These are phyloP conservation scores for Irpex sp. DNA, from an alignment of 1,284 basidiomycete genomes.

Conservation along the genomic window DNA sequence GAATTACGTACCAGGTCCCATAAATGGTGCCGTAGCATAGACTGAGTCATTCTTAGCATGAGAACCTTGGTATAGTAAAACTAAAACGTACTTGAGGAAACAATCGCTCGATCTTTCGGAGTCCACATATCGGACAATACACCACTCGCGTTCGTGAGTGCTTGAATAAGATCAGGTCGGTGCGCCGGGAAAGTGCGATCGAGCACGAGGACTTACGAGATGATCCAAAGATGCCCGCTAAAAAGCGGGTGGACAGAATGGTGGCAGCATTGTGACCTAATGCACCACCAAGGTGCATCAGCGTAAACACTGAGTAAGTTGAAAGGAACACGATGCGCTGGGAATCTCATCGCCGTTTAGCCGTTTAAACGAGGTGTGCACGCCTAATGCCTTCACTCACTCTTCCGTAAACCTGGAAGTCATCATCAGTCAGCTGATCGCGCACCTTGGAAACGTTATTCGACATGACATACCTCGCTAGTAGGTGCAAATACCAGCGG, in stretches of 20 bases:
- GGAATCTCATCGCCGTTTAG: not conserved
- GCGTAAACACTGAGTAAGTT: constrained; percentile 53
- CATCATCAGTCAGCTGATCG: not conserved
- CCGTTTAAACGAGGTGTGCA: not conserved
- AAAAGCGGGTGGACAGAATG: constrained; percentile 55
- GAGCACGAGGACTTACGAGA: constrained; percentile 37
- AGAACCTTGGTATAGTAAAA: not conserved
- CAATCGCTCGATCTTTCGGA: constrained; percentile 53
- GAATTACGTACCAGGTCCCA: constrained; percentile 54
- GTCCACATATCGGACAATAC: constrained; percentile 61
- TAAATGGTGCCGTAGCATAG: constrained; percentile 66
- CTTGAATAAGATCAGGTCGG: constrained; percentile 26
- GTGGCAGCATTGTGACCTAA: constrained; percentile 54
- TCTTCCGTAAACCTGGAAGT: constrained; percentile 49
- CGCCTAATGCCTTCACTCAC: constrained; percentile 25
- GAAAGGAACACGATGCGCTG: constrained; percentile 52
- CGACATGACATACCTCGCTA: constrained; percentile 42
- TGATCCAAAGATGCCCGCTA: constrained; percentile 60
- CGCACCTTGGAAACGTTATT: not conserved
- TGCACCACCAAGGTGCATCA: constrained; percentile 65
- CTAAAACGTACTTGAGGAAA: constrained; percentile 30
- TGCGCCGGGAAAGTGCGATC: not conserved
- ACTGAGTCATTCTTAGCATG: constrained; percentile 31
- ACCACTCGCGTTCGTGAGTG: constrained; percentile 60
- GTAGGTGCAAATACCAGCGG: constrained; percentile 63